Evolutionary conservation across 768 basidiomycete genomes (phyloP).

Genomic region (Pleurotus platypus): DNA sequence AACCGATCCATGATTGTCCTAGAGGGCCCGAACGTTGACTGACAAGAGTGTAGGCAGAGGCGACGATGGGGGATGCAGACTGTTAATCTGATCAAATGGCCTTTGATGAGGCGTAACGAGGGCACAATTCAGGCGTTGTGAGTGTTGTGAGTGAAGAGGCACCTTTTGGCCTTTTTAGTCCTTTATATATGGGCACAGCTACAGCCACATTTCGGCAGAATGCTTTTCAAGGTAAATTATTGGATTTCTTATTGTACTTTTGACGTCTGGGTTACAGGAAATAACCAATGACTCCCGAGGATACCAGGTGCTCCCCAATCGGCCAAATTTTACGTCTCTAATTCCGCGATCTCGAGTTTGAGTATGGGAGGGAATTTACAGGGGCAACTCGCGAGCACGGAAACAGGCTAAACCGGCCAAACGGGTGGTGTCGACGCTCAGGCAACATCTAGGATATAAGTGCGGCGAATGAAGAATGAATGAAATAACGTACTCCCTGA

Average conservation of each 20-base stretch:
- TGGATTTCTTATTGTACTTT: neutral
- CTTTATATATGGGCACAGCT: slow-evolving; percentile 2
- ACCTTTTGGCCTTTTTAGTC: slow-evolving; percentile 1
- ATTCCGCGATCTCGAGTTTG: too few species aligned
- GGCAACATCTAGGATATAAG: too few species aligned
- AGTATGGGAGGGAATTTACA: too few species aligned
- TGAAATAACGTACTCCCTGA: too few species aligned
- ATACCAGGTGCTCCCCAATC: too few species aligned
- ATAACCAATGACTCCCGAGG: too few species aligned
- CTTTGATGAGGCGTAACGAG: neutral
- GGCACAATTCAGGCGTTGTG: neutral
- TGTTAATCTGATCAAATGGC: neutral
- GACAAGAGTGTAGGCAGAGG: neutral
- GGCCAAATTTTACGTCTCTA: too few species aligned
- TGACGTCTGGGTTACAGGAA: too few species aligned
- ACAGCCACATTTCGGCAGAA: neutral
- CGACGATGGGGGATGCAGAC: neutral
- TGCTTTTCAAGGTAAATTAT: neutral
- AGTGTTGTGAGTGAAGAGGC: neutral
- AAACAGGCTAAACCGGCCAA: too few species aligned
- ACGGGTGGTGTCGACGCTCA: too few species aligned
- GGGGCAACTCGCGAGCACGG: too few species aligned
- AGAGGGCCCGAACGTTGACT: neutral
- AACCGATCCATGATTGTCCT: slow-evolving; percentile 41
- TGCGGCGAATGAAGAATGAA: too few species aligned